Evolutionary conservation across 805 yeast genomes (phyloP).

Genomic region (Metschnikowia noctiluminum): DNA sequence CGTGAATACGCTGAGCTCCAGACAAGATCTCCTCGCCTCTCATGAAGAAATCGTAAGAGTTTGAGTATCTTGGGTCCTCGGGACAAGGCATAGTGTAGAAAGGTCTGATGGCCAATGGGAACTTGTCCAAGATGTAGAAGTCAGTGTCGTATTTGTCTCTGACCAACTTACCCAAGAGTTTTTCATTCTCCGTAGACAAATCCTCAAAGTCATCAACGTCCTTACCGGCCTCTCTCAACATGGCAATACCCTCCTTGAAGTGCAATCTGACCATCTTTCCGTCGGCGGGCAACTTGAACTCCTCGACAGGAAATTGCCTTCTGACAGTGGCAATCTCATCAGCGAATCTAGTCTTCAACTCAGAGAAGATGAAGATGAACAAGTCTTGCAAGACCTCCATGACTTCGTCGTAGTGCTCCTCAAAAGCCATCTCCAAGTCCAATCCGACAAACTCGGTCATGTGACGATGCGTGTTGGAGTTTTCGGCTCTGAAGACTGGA

Average conservation of each 20-base stretch:
- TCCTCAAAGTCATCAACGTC: conserved; percentile 86
- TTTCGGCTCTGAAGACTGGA: conserved; percentile 98
- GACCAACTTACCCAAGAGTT: conserved; percentile 84
- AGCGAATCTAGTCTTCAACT: conserved; percentile 74
- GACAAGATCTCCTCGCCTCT: conserved; percentile 98
- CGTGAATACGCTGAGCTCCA: conserved; percentile 99
- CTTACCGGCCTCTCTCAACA: conserved; percentile 85
- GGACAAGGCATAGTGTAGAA: conserved; percentile 99
- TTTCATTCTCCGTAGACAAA: conserved; percentile 91
- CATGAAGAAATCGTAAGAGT: conserved; percentile 99
- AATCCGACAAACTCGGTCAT: conserved; percentile 98
- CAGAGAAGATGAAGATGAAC: conserved; percentile 83
- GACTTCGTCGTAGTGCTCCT: conserved; percentile 96
- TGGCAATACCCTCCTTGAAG: conserved; percentile 85
- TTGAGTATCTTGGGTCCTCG: conserved; percentile 85
- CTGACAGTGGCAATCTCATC: conserved; percentile 87
- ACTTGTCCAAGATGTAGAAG: conserved; percentile 95
- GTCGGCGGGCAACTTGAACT: conserved; percentile 87
- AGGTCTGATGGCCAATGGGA: conserved; percentile 96
- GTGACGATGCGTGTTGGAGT: conserved; percentile 98
- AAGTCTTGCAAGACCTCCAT: conserved; percentile 59
- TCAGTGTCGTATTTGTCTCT: conserved; percentile 95
- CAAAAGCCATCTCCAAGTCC: conserved; percentile 97
- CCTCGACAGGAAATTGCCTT: conserved; percentile 96
- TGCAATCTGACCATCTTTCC: conserved; percentile 90